These are phyloP conservation scores for Pseudocercospora vitis DNA, from an alignment of 2,329 filamentous ascomycete species.

Conservation along the genomic window DNA sequence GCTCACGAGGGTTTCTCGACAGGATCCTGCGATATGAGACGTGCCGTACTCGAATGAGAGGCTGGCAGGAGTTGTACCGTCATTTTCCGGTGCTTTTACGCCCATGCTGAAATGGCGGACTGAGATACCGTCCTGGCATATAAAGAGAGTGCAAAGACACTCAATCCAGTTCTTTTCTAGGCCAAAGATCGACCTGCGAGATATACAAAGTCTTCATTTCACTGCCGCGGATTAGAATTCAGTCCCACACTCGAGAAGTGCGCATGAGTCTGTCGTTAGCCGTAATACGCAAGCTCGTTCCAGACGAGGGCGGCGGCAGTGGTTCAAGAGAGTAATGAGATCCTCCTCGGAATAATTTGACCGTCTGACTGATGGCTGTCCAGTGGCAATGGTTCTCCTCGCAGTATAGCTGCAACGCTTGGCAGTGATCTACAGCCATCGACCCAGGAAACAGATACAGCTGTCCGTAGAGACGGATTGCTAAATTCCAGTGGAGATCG, in stretches of 20 bases:
- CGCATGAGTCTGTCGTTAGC: conserved; percentile 16
- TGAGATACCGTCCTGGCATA: background rate
- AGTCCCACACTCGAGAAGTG: too few species aligned
- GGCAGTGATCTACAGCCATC: conserved; percentile 1
- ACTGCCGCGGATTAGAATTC: too few species aligned
- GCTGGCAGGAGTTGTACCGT: conserved; percentile 10
- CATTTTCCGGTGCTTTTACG: conserved; percentile 4
- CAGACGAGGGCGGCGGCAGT: conserved; percentile 1
- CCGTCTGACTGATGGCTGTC: background rate
- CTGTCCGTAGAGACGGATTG: background rate
- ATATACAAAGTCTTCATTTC: too few species aligned
- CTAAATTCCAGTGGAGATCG: background rate
- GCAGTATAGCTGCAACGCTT: background rate
- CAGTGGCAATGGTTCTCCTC: background rate
- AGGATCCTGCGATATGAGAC: conserved; percentile 14
- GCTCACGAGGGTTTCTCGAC: conserved; percentile 20
- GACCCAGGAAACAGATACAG: background rate
- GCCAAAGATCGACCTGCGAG: too few species aligned
- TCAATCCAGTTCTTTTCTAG: too few species aligned
- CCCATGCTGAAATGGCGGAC: background rate
- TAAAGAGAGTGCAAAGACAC: background rate
- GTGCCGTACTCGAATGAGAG: conserved; percentile 4
- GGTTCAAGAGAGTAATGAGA: background rate
- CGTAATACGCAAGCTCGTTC: conserved; percentile 7
- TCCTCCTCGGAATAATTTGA: background rate